Evolutionary conservation across 345 rosid genomes (phyloP), one percentile per base, ranked within the genome.

Genomic region (Bruguiera gymnorhiza): DNA sequence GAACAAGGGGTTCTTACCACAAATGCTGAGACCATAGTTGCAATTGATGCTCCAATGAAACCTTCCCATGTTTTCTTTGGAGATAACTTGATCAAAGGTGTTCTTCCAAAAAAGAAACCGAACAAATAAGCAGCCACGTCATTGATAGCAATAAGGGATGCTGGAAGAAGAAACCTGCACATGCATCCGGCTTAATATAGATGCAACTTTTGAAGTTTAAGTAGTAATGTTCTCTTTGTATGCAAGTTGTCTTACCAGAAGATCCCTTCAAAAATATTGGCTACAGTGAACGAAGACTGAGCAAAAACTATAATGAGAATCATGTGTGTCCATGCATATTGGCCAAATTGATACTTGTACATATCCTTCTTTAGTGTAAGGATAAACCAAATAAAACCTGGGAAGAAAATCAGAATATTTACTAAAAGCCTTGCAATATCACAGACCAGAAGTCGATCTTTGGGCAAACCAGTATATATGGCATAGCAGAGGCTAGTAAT

Each of bases 41-140:
- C 77, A 61, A 94, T 82, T 66, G 97, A 91, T 34, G 95, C 97
- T 74, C 98, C 96, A 23, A 89, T 88, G 77, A 94, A 94, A 34
- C 98, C 98, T 69, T 94, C 97, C 98, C 96, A 94, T 53, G 97
- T 94, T 84, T 91, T 91, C 87, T 94, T 94, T 54, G 98, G 97
- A 74, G 97, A 91, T 72, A 94, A 82, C 83, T 94, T 89, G 82
- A 94, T 94, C 79, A 94, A 81, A 2, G 97, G 98, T 5, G 98
- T 94, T 89, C 79, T 85, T 71, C 98, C 98, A 62, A 94, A 94
- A 83, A 94, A 94, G 95, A 94, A 94, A 78, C 98, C 98, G 56
- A 85, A 86, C 74, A 91, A 69, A 74, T 91, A 91, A 36, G 98
- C 97, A 39, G 85, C 86, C 71, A 91, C 83, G 67, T 94, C 97